phyloP scores from a whole-genome alignment of 2,329 filamentous ascomycete genomes.

The Chrysoporthe puriensis region DNA sequence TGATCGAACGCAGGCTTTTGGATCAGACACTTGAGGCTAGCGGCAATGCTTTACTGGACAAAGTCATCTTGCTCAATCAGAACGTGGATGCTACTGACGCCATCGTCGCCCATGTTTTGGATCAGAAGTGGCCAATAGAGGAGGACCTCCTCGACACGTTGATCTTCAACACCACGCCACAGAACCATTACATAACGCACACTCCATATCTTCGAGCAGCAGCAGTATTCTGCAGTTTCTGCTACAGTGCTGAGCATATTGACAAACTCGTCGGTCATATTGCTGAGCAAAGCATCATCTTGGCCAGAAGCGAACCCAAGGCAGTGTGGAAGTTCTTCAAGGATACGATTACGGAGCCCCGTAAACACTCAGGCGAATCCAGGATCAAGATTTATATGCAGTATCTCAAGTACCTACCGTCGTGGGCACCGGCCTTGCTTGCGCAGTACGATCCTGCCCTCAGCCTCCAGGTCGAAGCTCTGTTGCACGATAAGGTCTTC shows the following conservation, averaged over 20 bases:
- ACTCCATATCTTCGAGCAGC: conserved; percentile 63
- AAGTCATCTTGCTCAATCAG: conserved; percentile 66
- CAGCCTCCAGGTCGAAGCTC: conserved; percentile 45
- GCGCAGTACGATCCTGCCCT: conserved; percentile 50
- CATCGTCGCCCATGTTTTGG: conserved; percentile 62
- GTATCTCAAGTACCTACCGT: conserved; percentile 40
- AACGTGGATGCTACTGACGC: conserved; percentile 53
- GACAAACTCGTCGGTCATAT: conserved; percentile 49
- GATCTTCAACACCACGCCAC: conserved; percentile 56
- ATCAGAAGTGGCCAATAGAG: conserved; percentile 55
- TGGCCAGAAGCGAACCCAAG: conserved; percentile 53
- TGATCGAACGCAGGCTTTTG: conserved; percentile 28
- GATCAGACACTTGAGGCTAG: conserved; percentile 32
- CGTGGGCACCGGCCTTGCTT: conserved; percentile 58
- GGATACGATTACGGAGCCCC: conserved; percentile 40
- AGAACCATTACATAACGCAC: conserved; percentile 50
- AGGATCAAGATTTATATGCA: conserved; percentile 36
- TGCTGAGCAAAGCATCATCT: conserved; percentile 44
- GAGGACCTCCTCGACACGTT: conserved; percentile 57
- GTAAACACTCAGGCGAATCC: conserved; percentile 36
- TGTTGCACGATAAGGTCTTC: conserved; percentile 51
- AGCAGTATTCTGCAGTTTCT: conserved; percentile 54
- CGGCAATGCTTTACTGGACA: conserved; percentile 64
- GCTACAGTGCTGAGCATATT: conserved; percentile 40
- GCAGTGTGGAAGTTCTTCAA: conserved; percentile 52